Conservation (phyloP, 1,139 yeast genomes). For the Geotrichum siamense region DNA sequence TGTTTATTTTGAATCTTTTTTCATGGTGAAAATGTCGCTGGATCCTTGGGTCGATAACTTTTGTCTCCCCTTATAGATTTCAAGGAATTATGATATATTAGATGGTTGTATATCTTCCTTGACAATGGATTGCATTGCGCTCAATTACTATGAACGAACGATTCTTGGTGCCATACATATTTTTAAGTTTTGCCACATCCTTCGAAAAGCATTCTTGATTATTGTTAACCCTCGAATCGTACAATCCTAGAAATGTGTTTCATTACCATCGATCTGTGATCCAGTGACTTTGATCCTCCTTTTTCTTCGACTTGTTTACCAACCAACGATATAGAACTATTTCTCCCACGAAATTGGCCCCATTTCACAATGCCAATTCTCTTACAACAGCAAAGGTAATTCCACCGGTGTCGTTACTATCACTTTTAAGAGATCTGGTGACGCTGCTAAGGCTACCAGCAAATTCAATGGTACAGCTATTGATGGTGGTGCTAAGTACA, state of each 20-base stretch:
- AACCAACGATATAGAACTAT: slow-evolving; percentile 55
- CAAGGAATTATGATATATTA: background rate
- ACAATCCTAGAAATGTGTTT: no score
- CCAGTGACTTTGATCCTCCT: slow-evolving; percentile 4
- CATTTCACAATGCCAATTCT: slow-evolving; percentile 60
- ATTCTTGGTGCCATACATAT: background rate
- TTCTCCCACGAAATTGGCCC: slow-evolving; percentile 86
- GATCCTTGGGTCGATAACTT: slow-evolving; percentile 15
- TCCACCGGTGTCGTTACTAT: slow-evolving; percentile 90
- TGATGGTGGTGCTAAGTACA: slow-evolving; percentile 73
- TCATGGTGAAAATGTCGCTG: slow-evolving; percentile 14
- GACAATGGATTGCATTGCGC: slow-evolving; percentile 1
- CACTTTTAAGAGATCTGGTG: slow-evolving; percentile 58
- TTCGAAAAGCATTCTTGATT: no score
- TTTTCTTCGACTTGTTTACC: slow-evolving; percentile 8
- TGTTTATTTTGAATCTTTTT: slow-evolving; percentile 21
- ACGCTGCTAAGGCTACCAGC: slow-evolving; percentile 71
- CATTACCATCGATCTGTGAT: slow-evolving; percentile 4
- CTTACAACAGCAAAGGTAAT: slow-evolving; percentile 82
- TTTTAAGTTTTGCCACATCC: background rate
- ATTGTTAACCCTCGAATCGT: no score
- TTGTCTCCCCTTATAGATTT: slow-evolving; percentile 12
- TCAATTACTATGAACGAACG: background rate
- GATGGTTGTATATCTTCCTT: slow-evolving; percentile 4
- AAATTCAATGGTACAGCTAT: slow-evolving; percentile 90